Percentiles rank a stretch among this genome's conserved stretches.
These are phyloP conservation scores for Pseudocohnilembus persalinus DNA, from an alignment of 169 alveolate species.

Conservation along the genomic window DNA sequence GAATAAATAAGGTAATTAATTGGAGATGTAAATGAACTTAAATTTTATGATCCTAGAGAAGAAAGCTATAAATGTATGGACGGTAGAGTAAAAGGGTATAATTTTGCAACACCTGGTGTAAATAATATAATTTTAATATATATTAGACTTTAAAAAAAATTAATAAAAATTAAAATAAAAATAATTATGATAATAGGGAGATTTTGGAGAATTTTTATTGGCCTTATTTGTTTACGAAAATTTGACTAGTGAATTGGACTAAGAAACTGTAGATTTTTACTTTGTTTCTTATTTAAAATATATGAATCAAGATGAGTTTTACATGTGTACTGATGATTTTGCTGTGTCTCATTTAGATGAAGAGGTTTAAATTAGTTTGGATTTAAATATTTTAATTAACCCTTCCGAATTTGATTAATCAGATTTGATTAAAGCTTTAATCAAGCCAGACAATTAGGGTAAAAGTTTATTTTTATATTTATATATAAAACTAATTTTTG, in stretches of 20 bases:
- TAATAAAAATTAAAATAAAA: too few species aligned
- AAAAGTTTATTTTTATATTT: too few species aligned
- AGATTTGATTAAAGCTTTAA: constrained; percentile 33
- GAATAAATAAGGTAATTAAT: constrained; percentile 46
- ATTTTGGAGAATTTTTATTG: constrained; percentile 55
- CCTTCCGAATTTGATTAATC: constrained; percentile 44
- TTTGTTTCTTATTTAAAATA: constrained; percentile 38
- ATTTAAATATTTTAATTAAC: constrained; percentile 31
- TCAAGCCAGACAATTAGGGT: constrained; percentile 41
- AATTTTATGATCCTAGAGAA: constrained; percentile 37
- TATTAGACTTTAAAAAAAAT: not conserved
- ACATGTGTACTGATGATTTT: constrained; percentile 61
- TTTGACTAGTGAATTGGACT: constrained; percentile 29
- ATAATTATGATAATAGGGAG: constrained; percentile 22
- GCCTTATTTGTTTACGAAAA: constrained; percentile 56
- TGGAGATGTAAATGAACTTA: constrained; percentile 22
- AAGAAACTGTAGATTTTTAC: constrained; percentile 39
- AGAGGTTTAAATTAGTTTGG: constrained; percentile 47
- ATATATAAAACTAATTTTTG: too few species aligned
- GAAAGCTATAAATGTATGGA: constrained; percentile 51
- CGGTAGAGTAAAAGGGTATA: constrained; percentile 50
- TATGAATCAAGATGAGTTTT: constrained; percentile 51
- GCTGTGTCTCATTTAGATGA: constrained; percentile 51
- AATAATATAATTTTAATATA: too few species aligned
- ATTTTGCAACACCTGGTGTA: constrained; percentile 48